Evolutionary conservation across 1,139 yeast species (phyloP), one percentile per base, ranked within the genome.

Genomic region (Yamadazyma siamensis): DNA sequence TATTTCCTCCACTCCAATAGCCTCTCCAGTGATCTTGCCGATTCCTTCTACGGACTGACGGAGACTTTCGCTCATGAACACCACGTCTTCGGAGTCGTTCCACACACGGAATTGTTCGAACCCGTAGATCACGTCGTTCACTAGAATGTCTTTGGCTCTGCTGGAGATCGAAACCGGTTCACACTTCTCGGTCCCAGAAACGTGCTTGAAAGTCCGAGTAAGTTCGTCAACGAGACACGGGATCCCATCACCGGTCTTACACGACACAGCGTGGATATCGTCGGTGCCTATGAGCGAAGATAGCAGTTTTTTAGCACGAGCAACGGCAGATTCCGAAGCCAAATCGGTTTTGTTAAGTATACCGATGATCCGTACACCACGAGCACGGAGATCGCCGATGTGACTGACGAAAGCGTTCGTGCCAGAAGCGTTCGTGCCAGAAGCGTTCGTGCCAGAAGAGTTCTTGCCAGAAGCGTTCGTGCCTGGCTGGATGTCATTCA

Each of bases 21-120:
- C 75, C 27, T 84, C 83, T 1, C 98, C 98, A 0, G 96, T 88
- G 21, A 91, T 83, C 48, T 80, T 84, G 0, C 96, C 96, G 23
- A 91, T 83, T 0, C 96, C 96, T 16, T 83, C 89, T 10, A 83
- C 77, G 0, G 96, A 79, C 35, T 74, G 75, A 31, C 75, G 71
- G 25, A 91, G 65, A 38, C 84, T 80, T 39, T 91, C 96, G 1
- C 86, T 66, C 0, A 95, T 95, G 27, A 88, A 56, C 0, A 87
- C 94, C 2, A 87, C 78, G 45, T 88, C 96, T 25, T 75, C 79
- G 6, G 62, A 55, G 5, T 70, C 65, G 22, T 67, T 71, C 52
- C 71, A 71, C 6, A 52, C 42, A 21, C 63, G 50, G 49, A 87
- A 86, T 35, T 76, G 78, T 7, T 74, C 65, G 28, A 91, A 70